Conservation (phyloP, 2,329 filamentous ascomycete genomes). For the Ploettnerulaceae sp. region DNA sequence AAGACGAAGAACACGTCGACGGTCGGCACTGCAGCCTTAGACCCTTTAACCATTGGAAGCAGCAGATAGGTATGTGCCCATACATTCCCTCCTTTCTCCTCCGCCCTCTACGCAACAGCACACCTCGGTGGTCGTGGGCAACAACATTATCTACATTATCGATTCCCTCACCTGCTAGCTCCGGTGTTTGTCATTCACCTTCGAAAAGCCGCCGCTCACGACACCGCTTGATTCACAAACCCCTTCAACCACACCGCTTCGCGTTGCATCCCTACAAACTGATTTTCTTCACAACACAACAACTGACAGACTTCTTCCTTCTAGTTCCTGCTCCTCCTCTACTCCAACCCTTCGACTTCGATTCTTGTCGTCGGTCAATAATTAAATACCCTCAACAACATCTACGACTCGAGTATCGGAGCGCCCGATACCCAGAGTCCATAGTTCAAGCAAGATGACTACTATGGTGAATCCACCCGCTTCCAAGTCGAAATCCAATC, state of each 20-base stretch:
- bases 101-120: background rate
- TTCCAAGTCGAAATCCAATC: conserved; percentile 36
- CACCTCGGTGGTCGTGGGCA: conserved; percentile 1
- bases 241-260: conserved; percentile 24
- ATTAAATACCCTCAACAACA: conserved; percentile 8
- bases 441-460: conserved; percentile 48
- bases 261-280: conserved; percentile 18
- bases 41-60: conserved; percentile 15
- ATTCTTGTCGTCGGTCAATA: conserved; percentile 20
- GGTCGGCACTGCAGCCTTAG: conserved; percentile 13
- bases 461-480: conserved; percentile 51
- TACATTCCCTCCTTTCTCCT: conserved; percentile 2
- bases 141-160: background rate
- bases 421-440: conserved; percentile 32
- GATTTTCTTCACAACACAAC: conserved; percentile 10
- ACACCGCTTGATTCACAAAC: conserved; percentile 5
- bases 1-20: conserved; percentile 15
- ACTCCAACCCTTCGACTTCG: conserved; percentile 6
- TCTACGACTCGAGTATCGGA: conserved; percentile 32
- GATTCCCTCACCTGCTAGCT: conserved; percentile 1
- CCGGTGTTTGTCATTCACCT: background rate
- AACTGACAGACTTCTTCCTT: conserved; percentile 21
- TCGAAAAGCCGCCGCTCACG: conserved; percentile 15
- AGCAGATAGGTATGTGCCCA: conserved; percentile 23
- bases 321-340: conserved; percentile 13